Base-by-base conservation (phyloP, 805 yeast genomes). In the Candida ovalis region DNA sequence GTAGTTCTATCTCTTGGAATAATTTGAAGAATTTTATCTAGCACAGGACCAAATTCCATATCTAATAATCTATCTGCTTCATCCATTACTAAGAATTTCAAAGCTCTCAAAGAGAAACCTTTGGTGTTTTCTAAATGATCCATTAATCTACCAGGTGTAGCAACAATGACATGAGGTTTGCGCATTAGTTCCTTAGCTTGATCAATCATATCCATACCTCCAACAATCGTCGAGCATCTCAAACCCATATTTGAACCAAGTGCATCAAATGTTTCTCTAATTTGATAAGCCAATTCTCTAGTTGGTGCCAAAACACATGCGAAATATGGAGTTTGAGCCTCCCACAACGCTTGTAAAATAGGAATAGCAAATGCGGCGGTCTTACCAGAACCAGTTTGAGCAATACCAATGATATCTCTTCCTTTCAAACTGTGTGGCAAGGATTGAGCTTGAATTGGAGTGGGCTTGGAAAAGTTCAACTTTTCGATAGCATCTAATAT, bases 301-400 rank as follows among this genome's bases (percentile, higher is more conserved):
- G 95, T 86, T 47, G 95, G 95, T 0, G 92, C 87, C 55, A 94
- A 67, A 1, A 94, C 94, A 56, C 94, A 81, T 3, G 96, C 96
- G 67, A 81, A 94, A 59, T 87, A 86, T 3, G 97, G 91, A 2
- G 85, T 75, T 60, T 92, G 96, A 24, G 84, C 90, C 47, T 88
- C 82, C 89, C 96, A 91, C 43, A 94, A 73, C 1, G 88, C 83
- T 66, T 94, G 97, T 28, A 94, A 74, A 40, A 94, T 88, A 1
- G 99, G 99, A 44, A 94, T 81, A 8, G 98, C 97, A 74, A 94
- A 94, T 0, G 99, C 99, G 0, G 98, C 99, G 0, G 99, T 94
- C 68, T 92, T 92, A 54, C 99, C 99, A 3, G 97, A 88, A 40
- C 99, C 99, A 0, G 99, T 92, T 62, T 92, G 97, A 0, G 99